phyloP scores from a whole-genome alignment of 345 rosid species.

The Erodium maritimum region DNA sequence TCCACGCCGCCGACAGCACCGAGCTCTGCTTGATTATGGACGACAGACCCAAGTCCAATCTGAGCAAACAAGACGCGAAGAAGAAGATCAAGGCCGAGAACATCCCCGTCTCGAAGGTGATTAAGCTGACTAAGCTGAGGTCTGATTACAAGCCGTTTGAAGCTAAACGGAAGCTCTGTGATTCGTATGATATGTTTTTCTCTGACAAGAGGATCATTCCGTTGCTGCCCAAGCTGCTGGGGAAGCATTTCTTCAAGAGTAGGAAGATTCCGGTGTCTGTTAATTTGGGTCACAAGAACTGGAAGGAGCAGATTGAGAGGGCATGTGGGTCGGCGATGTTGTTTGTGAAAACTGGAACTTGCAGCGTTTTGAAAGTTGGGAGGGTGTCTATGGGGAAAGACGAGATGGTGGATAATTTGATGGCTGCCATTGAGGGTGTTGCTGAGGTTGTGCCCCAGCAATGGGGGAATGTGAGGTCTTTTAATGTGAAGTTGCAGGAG shows the following conservation, averaged over 20 bases:
- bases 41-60: constrained; percentile 14
- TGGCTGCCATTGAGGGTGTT: constrained; percentile 7
- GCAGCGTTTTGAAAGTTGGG: constrained; percentile 11
- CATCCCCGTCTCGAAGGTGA: constrained; percentile 15
- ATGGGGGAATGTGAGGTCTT: constrained; percentile 12
- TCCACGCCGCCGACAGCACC: constrained; percentile 2
- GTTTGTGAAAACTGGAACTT: constrained; percentile 11
- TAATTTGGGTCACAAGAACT: constrained; percentile 13
- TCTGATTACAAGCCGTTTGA: constrained; percentile 15
- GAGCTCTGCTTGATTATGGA: constrained; percentile 16
- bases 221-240: constrained; percentile 11
- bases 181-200: constrained; percentile 14
- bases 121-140: constrained; percentile 14
- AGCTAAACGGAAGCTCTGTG: constrained; percentile 19
- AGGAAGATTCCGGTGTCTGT: constrained; percentile 17
- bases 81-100: constrained; percentile 15
- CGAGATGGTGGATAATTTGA: constrained; percentile 10
- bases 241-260: constrained; percentile 19
- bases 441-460: constrained; percentile 10
- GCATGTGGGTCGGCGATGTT: constrained; percentile 5
- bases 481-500: constrained; percentile 13
- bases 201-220: constrained; percentile 15
- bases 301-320: constrained; percentile 23
- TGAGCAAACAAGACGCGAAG: constrained; percentile 14
- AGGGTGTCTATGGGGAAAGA: constrained; percentile 9